Conservation (phyloP, 768 basidiomycete genomes). For the Psilocybe cyanescens region DNA sequence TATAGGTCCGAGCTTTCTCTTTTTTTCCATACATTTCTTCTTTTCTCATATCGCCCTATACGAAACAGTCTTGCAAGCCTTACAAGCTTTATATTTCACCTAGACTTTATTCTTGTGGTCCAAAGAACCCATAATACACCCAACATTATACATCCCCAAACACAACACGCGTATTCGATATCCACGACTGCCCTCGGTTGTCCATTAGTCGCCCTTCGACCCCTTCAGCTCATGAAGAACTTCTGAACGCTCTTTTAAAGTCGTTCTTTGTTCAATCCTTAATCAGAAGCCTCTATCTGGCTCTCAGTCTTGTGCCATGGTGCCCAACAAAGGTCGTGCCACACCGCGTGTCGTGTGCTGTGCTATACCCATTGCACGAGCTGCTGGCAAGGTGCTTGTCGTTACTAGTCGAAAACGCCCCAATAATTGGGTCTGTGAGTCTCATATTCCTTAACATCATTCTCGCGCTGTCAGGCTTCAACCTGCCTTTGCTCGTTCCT, state of each 20-base stretch:
- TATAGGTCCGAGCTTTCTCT: constrained; percentile 31
- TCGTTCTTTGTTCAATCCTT: constrained; percentile 14
- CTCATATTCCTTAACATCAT: constrained; percentile 11
- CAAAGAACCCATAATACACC: constrained; percentile 15
- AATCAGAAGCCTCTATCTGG: constrained; percentile 8
- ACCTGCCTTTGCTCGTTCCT: constrained; percentile 8
- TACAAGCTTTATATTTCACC: constrained; percentile 20
- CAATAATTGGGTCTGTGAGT: constrained; percentile 90
- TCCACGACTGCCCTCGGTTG: constrained; percentile 4
- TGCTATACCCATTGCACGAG: constrained; percentile 80
- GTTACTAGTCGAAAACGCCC: constrained; percentile 85
- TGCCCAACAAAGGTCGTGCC: constrained; percentile 70
- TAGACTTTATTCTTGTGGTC: constrained; percentile 12
- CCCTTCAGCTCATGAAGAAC: constrained; percentile 30
- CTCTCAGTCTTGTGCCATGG: constrained; percentile 38
- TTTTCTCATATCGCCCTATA: neutral
- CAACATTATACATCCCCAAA: neutral
- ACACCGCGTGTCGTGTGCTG: constrained; percentile 89
- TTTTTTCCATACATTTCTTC: constrained; percentile 7
- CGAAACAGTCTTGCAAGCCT: constrained; percentile 1
- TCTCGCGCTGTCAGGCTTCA: constrained; percentile 8
- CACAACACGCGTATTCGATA: constrained; percentile 4
- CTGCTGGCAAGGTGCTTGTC: constrained; percentile 78
- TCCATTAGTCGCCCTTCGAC: constrained; percentile 13
- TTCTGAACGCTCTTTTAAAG: constrained; percentile 25